A percentile compares a stretch with the other conserved stretches of the same genome.
Conservation (phyloP, 495 filamentous ascomycete genomes). For the Penicillium daleae region DNA sequence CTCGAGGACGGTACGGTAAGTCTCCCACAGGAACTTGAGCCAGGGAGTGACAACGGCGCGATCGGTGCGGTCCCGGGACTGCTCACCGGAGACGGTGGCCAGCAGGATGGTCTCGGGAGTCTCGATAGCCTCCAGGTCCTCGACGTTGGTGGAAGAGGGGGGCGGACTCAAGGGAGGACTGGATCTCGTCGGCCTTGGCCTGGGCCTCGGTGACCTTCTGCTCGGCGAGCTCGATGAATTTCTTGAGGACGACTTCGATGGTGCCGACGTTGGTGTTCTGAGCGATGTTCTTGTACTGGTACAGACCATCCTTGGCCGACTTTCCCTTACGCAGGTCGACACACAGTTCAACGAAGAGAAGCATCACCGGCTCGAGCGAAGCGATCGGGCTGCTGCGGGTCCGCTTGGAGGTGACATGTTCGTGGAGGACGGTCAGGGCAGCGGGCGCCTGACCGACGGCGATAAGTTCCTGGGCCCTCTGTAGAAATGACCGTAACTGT, state of each 20-base stretch:
- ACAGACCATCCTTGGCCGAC: slow-evolving; percentile 95
- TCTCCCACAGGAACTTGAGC: slow-evolving; percentile 99
- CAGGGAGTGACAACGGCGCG: slow-evolving; percentile 97
- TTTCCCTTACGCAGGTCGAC: slow-evolving; percentile 98
- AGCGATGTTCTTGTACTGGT: slow-evolving; percentile 99
- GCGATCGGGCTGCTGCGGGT: slow-evolving; percentile 97
- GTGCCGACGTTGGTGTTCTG: slow-evolving; percentile 99
- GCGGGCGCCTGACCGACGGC: slow-evolving; percentile 91
- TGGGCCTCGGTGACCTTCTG: slow-evolving; percentile 96
- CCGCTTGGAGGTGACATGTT: slow-evolving; percentile 97
- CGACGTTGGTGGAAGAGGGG: slow-evolving; percentile 74
- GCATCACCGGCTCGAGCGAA: slow-evolving; percentile 96
- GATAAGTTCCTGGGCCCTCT: slow-evolving; percentile 96
- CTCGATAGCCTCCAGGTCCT: slow-evolving; percentile 95
- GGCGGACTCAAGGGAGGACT: slow-evolving; percentile 77
- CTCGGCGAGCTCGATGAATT: slow-evolving; percentile 96
- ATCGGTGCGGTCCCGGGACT: slow-evolving; percentile 94
- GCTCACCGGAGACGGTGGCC: slow-evolving; percentile 96
- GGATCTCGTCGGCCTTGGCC: slow-evolving; percentile 91
- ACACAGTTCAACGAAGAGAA: slow-evolving; percentile 93
- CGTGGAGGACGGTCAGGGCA: slow-evolving; percentile 92
- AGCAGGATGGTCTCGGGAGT: slow-evolving; percentile 98
- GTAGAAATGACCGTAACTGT: slow-evolving; percentile 16
- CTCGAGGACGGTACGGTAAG: slow-evolving; percentile 97
- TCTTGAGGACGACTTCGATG: slow-evolving; percentile 95